Percentiles rank a stretch among this genome's conserved stretches.
These are phyloP conservation scores for Thamnidium elegans DNA, from an alignment of 192 early-diverging fungal genomes.

Conservation along the genomic window DNA sequence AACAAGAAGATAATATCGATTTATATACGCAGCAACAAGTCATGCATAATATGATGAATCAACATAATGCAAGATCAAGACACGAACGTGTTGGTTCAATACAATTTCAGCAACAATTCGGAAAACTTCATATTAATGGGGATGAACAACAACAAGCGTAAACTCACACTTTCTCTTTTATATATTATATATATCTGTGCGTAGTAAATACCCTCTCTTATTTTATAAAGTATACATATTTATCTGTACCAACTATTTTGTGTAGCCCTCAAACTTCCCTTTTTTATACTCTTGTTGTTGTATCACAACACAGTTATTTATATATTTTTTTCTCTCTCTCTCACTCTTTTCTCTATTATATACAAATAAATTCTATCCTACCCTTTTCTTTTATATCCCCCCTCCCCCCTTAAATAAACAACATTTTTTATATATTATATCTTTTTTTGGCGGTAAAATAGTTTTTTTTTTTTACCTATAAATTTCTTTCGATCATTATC, in stretches of 20 bases:
- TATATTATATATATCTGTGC: not conserved
- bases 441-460: not conserved
- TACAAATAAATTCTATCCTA: not conserved
- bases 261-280: not conserved
- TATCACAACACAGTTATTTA: not conserved
- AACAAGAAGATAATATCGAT: slow-evolving; percentile 18
- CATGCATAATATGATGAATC: not conserved
- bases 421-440: not conserved
- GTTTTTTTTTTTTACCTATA: too few species aligned
- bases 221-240: not conserved
- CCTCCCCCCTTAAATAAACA: not conserved
- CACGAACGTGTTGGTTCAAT: slow-evolving; percentile 29
- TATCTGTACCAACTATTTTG: not conserved
- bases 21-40: slow-evolving; percentile 11
- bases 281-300: not conserved
- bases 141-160: slow-evolving; percentile 15
- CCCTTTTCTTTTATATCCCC: not conserved
- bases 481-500: too few species aligned
- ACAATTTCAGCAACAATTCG: slow-evolving; percentile 32
- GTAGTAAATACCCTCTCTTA: not conserved
- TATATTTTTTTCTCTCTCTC: not conserved
- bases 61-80: not conserved
- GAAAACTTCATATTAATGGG: slow-evolving; percentile 12
- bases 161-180: not conserved
- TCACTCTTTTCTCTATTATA: too few species aligned